Base-by-base conservation (phyloP, 176 grass and related monocot species). In the Paspalum notatum region DNA sequence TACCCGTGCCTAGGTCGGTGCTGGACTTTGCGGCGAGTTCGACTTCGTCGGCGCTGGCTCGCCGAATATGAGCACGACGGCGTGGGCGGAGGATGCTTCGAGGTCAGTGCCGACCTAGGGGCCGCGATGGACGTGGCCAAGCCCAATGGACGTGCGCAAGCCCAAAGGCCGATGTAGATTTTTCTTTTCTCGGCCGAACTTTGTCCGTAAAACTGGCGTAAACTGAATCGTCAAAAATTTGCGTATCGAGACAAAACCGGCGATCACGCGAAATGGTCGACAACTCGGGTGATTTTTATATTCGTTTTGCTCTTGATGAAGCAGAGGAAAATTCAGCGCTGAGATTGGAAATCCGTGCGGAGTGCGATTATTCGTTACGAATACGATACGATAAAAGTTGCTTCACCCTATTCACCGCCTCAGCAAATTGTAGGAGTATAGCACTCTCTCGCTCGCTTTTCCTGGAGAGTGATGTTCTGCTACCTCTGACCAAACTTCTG, bases 111-210 rank as follows among this genome's bases (percentile, higher is more conserved):
- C 26, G 61, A 79, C 76, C 47, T 74, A 40, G 47, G 32, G 41
- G 45, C 27, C 27, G 60, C 46, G 18, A 63, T 24, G 39, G 26
- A 57, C 51, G 37, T 57, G 72, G 18, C 51, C 12, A n/a, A 22
- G 71, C 51, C 71, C 71, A 56, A 70, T 32, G 32, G 54, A 7
- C 37, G 16, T 18, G 62, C 26, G n/a, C 2, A 59, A 25, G 56
- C 21, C 56, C 56, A 97, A 93, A 64, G 91, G 91, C 57, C 22
- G 57, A 26, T 60, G 32, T 32, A 32, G 32, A 32, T 32, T n/a
- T n/a, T n/a, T n/a, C n/a, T n/a, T n/a, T n/a, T n/a, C n/a, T n/a
- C n/a, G n/a, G n/a, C n/a, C n/a, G n/a, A n/a, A n/a, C n/a, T n/a
- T n/a, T n/a, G n/a, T n/a, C n/a, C n/a, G n/a, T n/a, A n/a, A n/a